These are phyloP conservation scores for Rubroboletus satanas DNA, from an alignment of 768 basidiomycete species.

Conservation along the genomic window DNA sequence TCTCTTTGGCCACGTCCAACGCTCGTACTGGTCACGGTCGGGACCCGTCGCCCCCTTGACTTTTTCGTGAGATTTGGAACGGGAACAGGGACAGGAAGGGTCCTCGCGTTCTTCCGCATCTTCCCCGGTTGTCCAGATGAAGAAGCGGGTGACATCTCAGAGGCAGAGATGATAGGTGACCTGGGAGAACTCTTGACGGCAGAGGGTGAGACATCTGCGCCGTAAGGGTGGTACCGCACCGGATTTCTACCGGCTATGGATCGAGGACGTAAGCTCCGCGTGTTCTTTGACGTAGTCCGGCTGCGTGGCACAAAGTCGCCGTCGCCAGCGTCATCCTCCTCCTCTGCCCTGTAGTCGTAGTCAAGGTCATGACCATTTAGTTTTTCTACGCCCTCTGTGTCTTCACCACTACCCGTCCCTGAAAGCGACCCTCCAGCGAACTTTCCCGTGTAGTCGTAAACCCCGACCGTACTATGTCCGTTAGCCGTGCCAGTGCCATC, in stretches of 20 bases:
- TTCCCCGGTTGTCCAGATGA: conserved; percentile 24
- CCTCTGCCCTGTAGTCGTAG: conserved; percentile 31
- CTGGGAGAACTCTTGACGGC: conserved; percentile 29
- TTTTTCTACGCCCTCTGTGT: conserved; percentile 27
- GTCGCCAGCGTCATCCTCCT: conserved; percentile 31
- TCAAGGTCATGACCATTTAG: conserved; percentile 18
- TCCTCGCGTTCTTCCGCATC: conserved; percentile 36
- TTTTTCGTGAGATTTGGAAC: conserved; percentile 70
- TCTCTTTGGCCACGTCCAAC: conserved; percentile 31
- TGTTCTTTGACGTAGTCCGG: conserved; percentile 36
- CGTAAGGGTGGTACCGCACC: conserved; percentile 34
- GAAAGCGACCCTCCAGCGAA: conserved; percentile 20
- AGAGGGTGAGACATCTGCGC: conserved; percentile 27
- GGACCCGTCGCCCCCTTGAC: conserved; percentile 63
- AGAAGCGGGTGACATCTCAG: conserved; percentile 26
- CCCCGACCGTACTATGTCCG: conserved; percentile 30
- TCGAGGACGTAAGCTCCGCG: conserved; percentile 36
- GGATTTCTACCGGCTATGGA: conserved; percentile 31
- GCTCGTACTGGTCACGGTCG: conserved; percentile 41
- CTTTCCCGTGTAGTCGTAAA: conserved; percentile 22
- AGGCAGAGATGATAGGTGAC: conserved; percentile 30
- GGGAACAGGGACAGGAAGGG: conserved; percentile 54
- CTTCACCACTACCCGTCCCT: conserved; percentile 25
- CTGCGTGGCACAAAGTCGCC: conserved; percentile 33
- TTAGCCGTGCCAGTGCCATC: conserved; percentile 2